Evolutionary conservation across 495 filamentous ascomycete genomes (phyloP), one percentile per base, ranked within the genome.

Genomic region (Poronia punctata): DNA sequence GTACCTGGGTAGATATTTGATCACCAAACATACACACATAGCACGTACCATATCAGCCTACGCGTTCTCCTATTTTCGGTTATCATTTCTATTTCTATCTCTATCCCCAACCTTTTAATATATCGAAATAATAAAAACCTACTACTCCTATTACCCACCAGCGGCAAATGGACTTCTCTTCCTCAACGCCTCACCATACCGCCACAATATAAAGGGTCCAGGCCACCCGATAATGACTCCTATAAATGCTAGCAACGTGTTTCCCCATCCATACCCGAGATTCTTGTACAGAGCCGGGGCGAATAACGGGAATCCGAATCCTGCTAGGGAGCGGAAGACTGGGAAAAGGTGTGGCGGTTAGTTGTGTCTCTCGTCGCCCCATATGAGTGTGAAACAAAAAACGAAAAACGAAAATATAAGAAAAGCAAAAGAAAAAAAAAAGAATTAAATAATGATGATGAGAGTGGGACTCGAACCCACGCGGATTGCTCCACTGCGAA

Each of bases 301-400:
- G 46, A 89, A 89, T 3, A 92, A 65, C 16, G 86, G 86, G 43
- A 92, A 89, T 10, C 69, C 74, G 52, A 88, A 88, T 2, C 84
- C 84, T 1, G 79, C 78, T 10, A 88, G 30, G 16, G 68, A 78
- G 12, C 86, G 68, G 47, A 90, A 52, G 9, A 88, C 74, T n/a
- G n/a, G n/a, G n/a, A n/a, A n/a, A n/a, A n/a, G n/a, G n/a, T n/a
- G n/a, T n/a, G n/a, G n/a, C n/a, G n/a, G n/a, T n/a, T n/a, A n/a
- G n/a, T n/a, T n/a, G n/a, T n/a, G n/a, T n/a, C n/a, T n/a, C n/a
- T n/a, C n/a, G n/a, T n/a, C n/a, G n/a, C n/a, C n/a, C n/a, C n/a
- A n/a, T n/a, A n/a, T n/a, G n/a, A n/a, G n/a, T n/a, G n/a, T n/a
- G n/a, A n/a, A n/a, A n/a, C n/a, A n/a, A n/a, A n/a, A n/a, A n/a